Evolutionary conservation across 306 rosid genomes (phyloP).

Genomic region (Cyamopsis tetragonoloba): DNA sequence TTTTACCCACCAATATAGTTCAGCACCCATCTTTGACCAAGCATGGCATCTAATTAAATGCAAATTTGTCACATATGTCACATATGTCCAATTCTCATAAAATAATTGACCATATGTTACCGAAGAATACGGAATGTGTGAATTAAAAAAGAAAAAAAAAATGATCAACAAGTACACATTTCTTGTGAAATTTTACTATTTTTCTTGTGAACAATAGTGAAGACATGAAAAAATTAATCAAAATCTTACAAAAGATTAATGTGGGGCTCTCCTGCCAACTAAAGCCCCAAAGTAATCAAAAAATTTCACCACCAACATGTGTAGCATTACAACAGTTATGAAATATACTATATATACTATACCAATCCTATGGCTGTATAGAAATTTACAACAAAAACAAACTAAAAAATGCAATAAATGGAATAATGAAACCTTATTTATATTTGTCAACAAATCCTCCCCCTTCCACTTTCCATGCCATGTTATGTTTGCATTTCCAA

Average conservation of each 20-base stretch:
- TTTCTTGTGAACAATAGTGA: not conserved
- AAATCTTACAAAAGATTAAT: conserved; percentile 25
- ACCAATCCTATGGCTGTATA: conserved; percentile 33
- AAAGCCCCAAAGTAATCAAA: conserved; percentile 41
- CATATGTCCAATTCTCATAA: not conserved
- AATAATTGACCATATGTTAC: too few species aligned
- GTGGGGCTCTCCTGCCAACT: conserved; percentile 4
- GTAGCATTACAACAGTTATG: conserved; percentile 27
- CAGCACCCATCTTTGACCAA: conserved; percentile 42
- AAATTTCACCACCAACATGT: conserved; percentile 13
- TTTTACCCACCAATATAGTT: conserved; percentile 28
- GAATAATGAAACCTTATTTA: conserved; percentile 40
- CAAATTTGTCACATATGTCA: not conserved
- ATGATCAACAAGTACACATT: not conserved
- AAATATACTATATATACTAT: conserved; percentile 47
- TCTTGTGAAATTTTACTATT: not conserved
- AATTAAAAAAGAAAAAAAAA: too few species aligned
- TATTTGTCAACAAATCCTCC: conserved; percentile 16
- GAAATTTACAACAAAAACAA: conserved; percentile 37
- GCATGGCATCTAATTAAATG: conserved; percentile 19
- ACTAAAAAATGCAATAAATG: conserved; percentile 52
- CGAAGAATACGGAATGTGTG: too few species aligned
- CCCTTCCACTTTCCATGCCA: too few species aligned
- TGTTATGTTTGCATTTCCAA: too few species aligned
- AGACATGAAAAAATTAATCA: not conserved